Conservation (phyloP, 2,329 filamentous ascomycete species). For the Tolypocladium guangdongense region DNA sequence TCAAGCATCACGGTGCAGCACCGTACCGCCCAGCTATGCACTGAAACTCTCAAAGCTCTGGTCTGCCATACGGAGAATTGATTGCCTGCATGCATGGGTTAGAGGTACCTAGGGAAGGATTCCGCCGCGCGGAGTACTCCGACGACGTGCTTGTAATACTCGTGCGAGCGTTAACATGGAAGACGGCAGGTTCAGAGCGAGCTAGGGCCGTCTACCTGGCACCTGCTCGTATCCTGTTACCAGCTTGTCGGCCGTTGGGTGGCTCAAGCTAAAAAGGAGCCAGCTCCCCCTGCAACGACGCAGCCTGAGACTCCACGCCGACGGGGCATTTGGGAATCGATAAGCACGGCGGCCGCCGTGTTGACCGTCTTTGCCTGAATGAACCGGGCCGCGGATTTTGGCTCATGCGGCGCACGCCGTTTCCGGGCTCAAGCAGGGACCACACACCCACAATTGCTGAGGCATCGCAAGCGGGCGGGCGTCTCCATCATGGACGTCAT, state of each 20-base stretch:
- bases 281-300: not conserved
- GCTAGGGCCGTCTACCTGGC: not conserved
- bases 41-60: not conserved
- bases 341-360: not conserved
- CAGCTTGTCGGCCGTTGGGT: not conserved
- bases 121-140: not conserved
- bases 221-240: too few species aligned
- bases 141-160: not conserved
- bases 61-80: slow-evolving; percentile 1
- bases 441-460: not conserved
- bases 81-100: slow-evolving; percentile 2
- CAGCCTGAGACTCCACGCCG: not conserved
- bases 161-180: not conserved
- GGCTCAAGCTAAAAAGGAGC: not conserved
- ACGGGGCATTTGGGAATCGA: not conserved
- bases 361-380: not conserved
- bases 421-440: not conserved
- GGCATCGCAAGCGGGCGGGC: not conserved
- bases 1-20: not conserved
- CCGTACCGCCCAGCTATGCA: not conserved
- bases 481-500: not conserved
- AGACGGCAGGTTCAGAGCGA: not conserved
- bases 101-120: not conserved
- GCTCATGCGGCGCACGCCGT: not conserved
- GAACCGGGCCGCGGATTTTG: not conserved